These are phyloP conservation scores for Gastrodia elata DNA, from an alignment of 106 monocot genomes.

Conservation along the genomic window DNA sequence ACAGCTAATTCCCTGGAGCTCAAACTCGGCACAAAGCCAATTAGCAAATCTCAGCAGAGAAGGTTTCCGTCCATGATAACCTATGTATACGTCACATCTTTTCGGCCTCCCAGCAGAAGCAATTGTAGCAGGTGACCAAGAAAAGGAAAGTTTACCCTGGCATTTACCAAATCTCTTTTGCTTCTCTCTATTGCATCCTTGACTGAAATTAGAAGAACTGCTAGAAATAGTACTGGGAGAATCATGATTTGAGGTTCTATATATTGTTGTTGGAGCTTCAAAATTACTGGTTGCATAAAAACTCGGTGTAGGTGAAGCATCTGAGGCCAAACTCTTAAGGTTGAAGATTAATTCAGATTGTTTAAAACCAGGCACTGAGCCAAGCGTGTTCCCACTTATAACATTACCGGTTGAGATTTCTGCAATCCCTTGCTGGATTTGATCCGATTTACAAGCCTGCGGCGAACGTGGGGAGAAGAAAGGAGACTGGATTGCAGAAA, in stretches of 20 bases:
- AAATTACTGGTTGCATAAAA: slow-evolving; percentile 36
- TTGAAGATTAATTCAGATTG: slow-evolving; percentile 22
- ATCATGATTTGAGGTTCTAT: slow-evolving; percentile 14
- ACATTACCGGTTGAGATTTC: slow-evolving; percentile 11
- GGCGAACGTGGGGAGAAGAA: slow-evolving; percentile 87
- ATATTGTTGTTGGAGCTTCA: slow-evolving; percentile 19
- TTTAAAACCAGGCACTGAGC: slow-evolving; percentile 3
- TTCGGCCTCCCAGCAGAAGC: slow-evolving; percentile 36
- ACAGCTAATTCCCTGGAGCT: slow-evolving; percentile 81
- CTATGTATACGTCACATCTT: slow-evolving; percentile 79
- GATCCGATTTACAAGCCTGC: slow-evolving; percentile 17
- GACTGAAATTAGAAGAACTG: slow-evolving; percentile 43
- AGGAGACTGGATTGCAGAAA: slow-evolving; percentile 89
- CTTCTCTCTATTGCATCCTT: slow-evolving; percentile 32
- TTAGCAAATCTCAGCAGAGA: slow-evolving; percentile 71
- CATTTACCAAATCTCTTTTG: slow-evolving; percentile 35
- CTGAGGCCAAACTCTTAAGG: slow-evolving; percentile 17
- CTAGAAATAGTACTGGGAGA: slow-evolving; percentile 21
- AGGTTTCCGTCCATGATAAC: slow-evolving; percentile 76
- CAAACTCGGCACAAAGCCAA: slow-evolving; percentile 92
- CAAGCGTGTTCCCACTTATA: slow-evolving; percentile 14
- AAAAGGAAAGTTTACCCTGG: slow-evolving; percentile 22
- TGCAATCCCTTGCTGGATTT: not conserved
- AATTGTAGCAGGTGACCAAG: slow-evolving; percentile 22
- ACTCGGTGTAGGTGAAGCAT: slow-evolving; percentile 31